Evolutionary conservation across 176 grass and related monocot genomes (phyloP).

Genomic region (Saccharum officinarum): DNA sequence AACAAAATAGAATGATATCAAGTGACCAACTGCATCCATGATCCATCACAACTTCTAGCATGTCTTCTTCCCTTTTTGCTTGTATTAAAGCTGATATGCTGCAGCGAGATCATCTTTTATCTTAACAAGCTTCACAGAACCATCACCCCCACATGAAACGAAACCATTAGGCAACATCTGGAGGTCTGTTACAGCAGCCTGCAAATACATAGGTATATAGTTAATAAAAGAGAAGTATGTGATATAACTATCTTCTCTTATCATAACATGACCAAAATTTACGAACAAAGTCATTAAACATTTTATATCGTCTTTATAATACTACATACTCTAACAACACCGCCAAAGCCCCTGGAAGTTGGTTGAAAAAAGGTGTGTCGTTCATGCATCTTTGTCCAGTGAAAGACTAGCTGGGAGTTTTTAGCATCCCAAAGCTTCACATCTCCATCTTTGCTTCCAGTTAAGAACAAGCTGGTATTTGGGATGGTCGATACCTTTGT

Average conservation of each 20-base stretch:
- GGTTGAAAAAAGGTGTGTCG: conserved; percentile 96
- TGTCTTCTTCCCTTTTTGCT: conserved; percentile 22
- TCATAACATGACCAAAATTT: conserved; percentile 17
- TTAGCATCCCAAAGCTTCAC: conserved; percentile 99
- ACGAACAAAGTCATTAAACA: conserved; percentile 3
- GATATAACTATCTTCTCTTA: conserved; percentile 8
- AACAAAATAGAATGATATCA: conserved; percentile 2
- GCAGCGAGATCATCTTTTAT: conserved; percentile 55
- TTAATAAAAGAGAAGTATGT: conserved; percentile 23
- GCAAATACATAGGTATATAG: conserved; percentile 35
- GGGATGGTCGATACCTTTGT: conserved; percentile 72
- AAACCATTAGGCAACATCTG: conserved; percentile 79
- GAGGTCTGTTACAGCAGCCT: conserved; percentile 93
- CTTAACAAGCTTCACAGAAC: conserved; percentile 82
- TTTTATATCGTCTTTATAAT: conserved; percentile 14
- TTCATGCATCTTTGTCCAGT: conserved; percentile 94
- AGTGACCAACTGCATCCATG: conserved; percentile 12
- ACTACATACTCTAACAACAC: conserved; percentile 81
- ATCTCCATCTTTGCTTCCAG: conserved; percentile 97
- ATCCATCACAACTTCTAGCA: background rate
- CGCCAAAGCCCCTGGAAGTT: conserved; percentile 84
- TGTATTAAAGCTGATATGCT: conserved; percentile 29
- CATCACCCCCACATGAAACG: conserved; percentile 89
- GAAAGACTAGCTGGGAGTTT: conserved; percentile 68
- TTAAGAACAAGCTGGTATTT: conserved; percentile 91